Evolutionary conservation across 2,329 filamentous ascomycete species (phyloP).

Genomic region (Colletotrichum neosansevieriae): DNA sequence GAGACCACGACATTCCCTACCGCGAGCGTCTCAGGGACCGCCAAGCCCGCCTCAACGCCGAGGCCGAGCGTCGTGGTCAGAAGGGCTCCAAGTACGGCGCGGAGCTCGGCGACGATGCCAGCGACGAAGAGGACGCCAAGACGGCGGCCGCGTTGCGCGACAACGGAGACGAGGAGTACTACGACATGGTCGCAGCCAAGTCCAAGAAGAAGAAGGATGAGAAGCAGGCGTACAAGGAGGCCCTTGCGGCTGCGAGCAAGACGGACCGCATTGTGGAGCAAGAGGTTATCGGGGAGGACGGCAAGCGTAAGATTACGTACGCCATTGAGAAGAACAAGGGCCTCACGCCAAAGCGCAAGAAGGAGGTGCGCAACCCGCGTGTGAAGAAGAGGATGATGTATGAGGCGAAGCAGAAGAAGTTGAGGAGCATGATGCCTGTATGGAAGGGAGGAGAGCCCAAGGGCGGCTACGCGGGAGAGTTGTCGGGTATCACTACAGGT

Average conservation of each 20-base stretch:
- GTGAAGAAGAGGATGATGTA: slow-evolving; percentile 99
- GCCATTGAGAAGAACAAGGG: slow-evolving; percentile 98
- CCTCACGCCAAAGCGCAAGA: slow-evolving; percentile 87
- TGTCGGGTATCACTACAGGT: slow-evolving; percentile 94
- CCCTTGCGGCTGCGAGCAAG: slow-evolving; percentile 71
- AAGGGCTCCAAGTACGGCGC: slow-evolving; percentile 72
- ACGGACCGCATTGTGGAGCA: slow-evolving; percentile 73
- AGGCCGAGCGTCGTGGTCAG: slow-evolving; percentile 86
- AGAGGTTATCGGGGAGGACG: slow-evolving; percentile 81
- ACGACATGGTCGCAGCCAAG: slow-evolving; percentile 83
- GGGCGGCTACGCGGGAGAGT: slow-evolving; percentile 90
- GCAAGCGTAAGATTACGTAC: slow-evolving; percentile 93
- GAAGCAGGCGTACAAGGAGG: slow-evolving; percentile 69
- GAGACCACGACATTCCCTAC: slow-evolving; percentile 87
- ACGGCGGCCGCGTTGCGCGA: slow-evolving; percentile 63
- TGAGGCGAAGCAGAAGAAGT: slow-evolving; percentile 97
- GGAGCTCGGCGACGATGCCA: slow-evolving; percentile 68
- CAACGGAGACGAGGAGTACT: slow-evolving; percentile 81
- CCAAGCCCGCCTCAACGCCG: slow-evolving; percentile 86
- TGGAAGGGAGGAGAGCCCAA: slow-evolving; percentile 88
- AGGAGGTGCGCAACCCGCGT: slow-evolving; percentile 93
- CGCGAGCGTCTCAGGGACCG: slow-evolving; percentile 89
- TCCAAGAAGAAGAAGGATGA: slow-evolving; percentile 80
- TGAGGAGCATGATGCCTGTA: slow-evolving; percentile 84
- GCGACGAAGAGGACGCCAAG: slow-evolving; percentile 74